Evolutionary conservation across 2,329 filamentous ascomycete genomes (phyloP), one percentile per base, ranked within the genome.

Genomic region (Colletotrichum sp.): DNA sequence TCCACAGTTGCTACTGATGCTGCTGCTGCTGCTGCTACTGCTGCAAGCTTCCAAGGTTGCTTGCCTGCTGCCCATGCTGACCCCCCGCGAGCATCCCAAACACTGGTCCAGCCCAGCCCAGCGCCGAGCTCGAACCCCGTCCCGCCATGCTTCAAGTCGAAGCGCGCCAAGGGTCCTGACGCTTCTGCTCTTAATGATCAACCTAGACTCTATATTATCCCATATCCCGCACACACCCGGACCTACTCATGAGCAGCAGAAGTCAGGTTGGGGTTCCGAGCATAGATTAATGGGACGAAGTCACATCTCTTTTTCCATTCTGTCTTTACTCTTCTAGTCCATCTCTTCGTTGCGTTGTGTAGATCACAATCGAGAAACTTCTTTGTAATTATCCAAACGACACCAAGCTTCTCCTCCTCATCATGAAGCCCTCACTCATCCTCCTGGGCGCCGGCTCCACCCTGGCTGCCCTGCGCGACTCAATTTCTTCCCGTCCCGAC

Each of bases 11-110:
- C 15, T 26, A 16, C 7, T 58, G 55, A 3, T 48, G n/a, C n/a
- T 52, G n/a, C 43, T 48, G n/a, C 18, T 43, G 38, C 10, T 48
- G 18, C 9, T 18, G 16, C 38, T 21, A 48, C n/a, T 13, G 43
- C 43, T 48, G n/a, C 43, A 48, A 48, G 43, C 43, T 21, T 48
- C 43, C 43, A 21, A 48, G 43, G 43, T 52, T 52, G 43, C 43
- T 52, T 52, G 43, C 43, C 43, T 61, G 24, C 28, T 26, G n/a
- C 43, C 67, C 61, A 34, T 66, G 43, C 43, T 32, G 21, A 32
- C n/a, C 66, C 70, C 69, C 73, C 43, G 70, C 70, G 73, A 73
- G 64, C 58, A 73, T 69, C 73, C 73, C 73, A 75, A 75, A 75
- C 70, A 34, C 73, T 68, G 73, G 69, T 58, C 55, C 52, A 73